Evolutionary conservation across 441 rosid genomes (phyloP).

Genomic region (Raphanus hybrid): DNA sequence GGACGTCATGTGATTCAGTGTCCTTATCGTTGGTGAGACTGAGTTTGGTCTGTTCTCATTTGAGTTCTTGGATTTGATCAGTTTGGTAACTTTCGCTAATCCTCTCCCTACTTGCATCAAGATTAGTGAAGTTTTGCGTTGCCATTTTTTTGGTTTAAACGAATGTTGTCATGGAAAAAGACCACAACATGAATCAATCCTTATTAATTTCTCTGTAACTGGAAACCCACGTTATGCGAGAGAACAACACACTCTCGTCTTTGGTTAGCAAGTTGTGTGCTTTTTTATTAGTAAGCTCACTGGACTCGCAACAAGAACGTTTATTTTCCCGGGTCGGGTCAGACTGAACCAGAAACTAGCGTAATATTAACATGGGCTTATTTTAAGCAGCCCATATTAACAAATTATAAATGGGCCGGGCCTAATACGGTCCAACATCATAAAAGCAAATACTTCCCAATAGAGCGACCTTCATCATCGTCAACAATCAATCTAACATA

Average conservation of each 20-base stretch:
- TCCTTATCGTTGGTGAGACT: not conserved
- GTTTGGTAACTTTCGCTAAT: not conserved
- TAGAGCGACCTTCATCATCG: too few relatives aligned
- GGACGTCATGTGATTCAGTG: not conserved
- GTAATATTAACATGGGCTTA: too few relatives aligned
- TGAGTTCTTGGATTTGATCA: not conserved
- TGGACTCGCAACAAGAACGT: not conserved
- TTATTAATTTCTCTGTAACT: too few relatives aligned
- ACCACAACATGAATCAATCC: too few relatives aligned
- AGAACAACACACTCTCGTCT: too few relatives aligned
- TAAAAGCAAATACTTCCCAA: not conserved
- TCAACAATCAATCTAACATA: not conserved
- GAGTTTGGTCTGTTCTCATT: not conserved
- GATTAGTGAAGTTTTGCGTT: too few relatives aligned
- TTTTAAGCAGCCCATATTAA: not conserved
- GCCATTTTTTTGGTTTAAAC: too few relatives aligned
- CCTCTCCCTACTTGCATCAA: not conserved
- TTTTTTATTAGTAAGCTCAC: not conserved
- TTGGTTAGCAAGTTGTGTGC: too few relatives aligned
- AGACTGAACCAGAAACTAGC: too few relatives aligned
- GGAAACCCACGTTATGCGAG: too few relatives aligned
- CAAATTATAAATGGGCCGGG: not conserved
- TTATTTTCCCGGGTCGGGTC: too few relatives aligned
- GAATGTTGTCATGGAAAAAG: not conserved
- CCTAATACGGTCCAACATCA: not conserved